phyloP scores from a whole-genome alignment of 164 flowering plant genomes.

The Hamamelis virginiana region DNA sequence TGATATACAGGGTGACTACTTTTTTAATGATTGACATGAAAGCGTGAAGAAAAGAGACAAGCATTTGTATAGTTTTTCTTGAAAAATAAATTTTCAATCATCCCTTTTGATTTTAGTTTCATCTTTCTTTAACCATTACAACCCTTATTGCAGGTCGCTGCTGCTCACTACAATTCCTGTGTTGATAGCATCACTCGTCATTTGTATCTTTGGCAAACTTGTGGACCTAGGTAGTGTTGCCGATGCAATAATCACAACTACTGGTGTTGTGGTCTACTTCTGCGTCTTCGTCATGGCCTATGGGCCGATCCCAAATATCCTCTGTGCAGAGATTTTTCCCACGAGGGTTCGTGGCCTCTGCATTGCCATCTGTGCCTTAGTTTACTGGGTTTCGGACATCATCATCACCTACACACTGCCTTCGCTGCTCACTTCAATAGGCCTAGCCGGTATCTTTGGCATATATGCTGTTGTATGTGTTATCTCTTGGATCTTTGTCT shows the following conservation, averaged over 20 bases:
- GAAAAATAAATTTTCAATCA: no score
- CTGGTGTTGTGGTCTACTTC: slow-evolving; percentile 45
- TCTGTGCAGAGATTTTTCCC: slow-evolving; percentile 57
- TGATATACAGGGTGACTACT: no score
- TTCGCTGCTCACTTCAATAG: slow-evolving; percentile 40
- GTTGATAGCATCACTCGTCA: slow-evolving; percentile 33
- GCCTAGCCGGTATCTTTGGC: slow-evolving; percentile 41
- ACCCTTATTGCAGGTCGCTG: slow-evolving; percentile 39
- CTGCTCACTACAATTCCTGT: slow-evolving; percentile 55
- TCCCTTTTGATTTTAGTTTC: not conserved
- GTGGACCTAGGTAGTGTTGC: slow-evolving; percentile 23
- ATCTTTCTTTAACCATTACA: not conserved
- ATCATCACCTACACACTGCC: slow-evolving; percentile 55
- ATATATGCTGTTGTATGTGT: slow-evolving; percentile 45
- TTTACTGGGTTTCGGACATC: slow-evolving; percentile 49
- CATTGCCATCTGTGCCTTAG: slow-evolving; percentile 54
- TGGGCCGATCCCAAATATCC: slow-evolving; percentile 56
- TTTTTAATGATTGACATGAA: no score
- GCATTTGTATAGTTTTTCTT: no score
- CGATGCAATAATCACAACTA: slow-evolving; percentile 39
- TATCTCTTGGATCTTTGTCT: slow-evolving; percentile 49
- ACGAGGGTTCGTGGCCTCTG: slow-evolving; percentile 57
- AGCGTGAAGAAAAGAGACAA: no score
- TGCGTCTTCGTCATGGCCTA: slow-evolving; percentile 48
- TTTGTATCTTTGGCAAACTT: slow-evolving; percentile 28